Percentiles rank a stretch among this genome's conserved stretches.
Conservation (phyloP, 192 early-diverging fungal species). For the Coemansia sp. region DNA sequence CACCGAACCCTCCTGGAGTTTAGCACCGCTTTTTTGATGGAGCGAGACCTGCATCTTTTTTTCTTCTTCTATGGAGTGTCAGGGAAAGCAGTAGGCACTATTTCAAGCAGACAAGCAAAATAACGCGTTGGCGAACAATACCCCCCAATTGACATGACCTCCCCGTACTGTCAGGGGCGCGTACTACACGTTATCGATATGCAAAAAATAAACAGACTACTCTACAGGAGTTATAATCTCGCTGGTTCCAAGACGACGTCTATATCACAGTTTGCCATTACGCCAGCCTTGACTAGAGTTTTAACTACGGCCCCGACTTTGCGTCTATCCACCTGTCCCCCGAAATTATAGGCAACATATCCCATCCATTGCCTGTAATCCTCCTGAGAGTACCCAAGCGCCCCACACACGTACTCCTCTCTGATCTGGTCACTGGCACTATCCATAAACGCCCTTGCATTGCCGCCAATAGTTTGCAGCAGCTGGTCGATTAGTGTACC, state of each 20-base stretch:
- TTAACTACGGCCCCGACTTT: slow-evolving; percentile 16
- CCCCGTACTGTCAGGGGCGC: background rate
- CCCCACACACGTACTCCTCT: slow-evolving; percentile 22
- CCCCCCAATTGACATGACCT: background rate
- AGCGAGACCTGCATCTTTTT: background rate
- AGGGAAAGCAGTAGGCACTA: slow-evolving; percentile 5
- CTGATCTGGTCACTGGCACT: background rate
- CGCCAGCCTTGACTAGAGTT: slow-evolving; percentile 30
- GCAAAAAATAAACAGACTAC: background rate
- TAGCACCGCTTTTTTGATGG: background rate
- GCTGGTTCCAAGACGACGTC: slow-evolving; percentile 27
- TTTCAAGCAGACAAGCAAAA: background rate
- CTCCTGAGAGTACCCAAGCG: slow-evolving; percentile 29
- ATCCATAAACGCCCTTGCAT: slow-evolving; percentile 20
- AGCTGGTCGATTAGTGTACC: slow-evolving; percentile 6
- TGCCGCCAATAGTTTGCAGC: slow-evolving; percentile 1
- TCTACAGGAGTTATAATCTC: background rate
- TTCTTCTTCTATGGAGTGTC: background rate
- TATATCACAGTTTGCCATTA: slow-evolving; percentile 9
- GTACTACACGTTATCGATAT: background rate
- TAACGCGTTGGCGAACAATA: background rate
- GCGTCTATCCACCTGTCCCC: slow-evolving; percentile 19
- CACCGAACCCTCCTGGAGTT: background rate
- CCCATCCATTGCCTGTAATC: slow-evolving; percentile 37
- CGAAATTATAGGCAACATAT: slow-evolving; percentile 35